Conservation (phyloP, 148 eudicot species). For the Diospyros lotus region DNA sequence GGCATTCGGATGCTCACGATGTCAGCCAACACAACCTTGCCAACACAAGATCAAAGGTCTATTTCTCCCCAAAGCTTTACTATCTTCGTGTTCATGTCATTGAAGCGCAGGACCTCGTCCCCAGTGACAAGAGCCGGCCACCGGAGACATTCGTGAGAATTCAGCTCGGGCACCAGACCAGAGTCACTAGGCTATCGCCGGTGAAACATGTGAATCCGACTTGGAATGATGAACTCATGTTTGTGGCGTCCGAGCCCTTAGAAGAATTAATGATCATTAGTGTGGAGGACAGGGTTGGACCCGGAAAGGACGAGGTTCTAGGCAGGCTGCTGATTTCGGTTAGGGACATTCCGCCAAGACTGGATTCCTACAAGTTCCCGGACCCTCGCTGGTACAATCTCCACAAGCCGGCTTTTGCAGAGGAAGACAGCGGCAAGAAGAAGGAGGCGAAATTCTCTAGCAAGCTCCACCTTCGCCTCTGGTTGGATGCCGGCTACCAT, state of each 20-base stretch:
- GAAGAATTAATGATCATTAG: slow-evolving; percentile 57
- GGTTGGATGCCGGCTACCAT: slow-evolving; percentile 80
- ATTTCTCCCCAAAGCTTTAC: slow-evolving; percentile 76
- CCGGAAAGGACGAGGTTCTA: slow-evolving; percentile 61
- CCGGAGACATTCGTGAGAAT: slow-evolving; percentile 47
- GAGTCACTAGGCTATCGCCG: slow-evolving; percentile 45
- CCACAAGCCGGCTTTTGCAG: slow-evolving; percentile 38
- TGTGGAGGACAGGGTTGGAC: slow-evolving; percentile 65
- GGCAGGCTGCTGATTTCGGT: slow-evolving; percentile 63
- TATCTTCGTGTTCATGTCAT: slow-evolving; percentile 77
- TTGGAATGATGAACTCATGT: slow-evolving; percentile 92
- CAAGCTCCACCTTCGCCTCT: slow-evolving; percentile 62
- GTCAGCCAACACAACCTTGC: slow-evolving; percentile 55
- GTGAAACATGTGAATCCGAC: slow-evolving; percentile 44
- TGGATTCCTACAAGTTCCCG: slow-evolving; percentile 47
- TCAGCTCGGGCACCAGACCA: slow-evolving; percentile 54
- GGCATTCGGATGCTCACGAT: slow-evolving; percentile 93
- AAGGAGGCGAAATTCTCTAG: slow-evolving; percentile 72
- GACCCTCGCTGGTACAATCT: slow-evolving; percentile 77
- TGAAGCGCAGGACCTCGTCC: slow-evolving; percentile 84
- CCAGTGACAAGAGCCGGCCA: slow-evolving; percentile 42
- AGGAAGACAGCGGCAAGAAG: slow-evolving; percentile 55
- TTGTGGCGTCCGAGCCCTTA: slow-evolving; percentile 88
- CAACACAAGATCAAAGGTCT: slow-evolving; percentile 73
- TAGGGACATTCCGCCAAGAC: slow-evolving; percentile 60